Base-by-base conservation (phyloP, 2,329 filamentous ascomycete genomes). In the Beauveria australis region DNA sequence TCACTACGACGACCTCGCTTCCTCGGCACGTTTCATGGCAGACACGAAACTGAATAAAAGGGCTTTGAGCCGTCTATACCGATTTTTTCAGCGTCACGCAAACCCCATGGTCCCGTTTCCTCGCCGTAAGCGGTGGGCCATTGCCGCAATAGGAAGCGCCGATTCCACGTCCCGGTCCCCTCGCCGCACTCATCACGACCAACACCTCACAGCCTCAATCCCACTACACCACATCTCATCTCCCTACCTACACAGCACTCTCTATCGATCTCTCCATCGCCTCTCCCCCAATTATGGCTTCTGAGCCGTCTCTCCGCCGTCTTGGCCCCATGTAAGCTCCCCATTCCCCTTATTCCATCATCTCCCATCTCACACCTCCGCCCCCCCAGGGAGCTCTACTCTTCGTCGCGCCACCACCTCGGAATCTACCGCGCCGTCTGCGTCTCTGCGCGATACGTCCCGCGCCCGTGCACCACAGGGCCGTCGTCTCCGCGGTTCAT, bases 391-490 rank as follows among this genome's bases (percentile, higher is more conserved):
- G 78, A 81, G 63, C 69, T 72, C 44, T 79, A 70, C 64, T 79
- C 75, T 6, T 76, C 79, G 3, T 71, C 76, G 6, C 75, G 79
- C 2, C 78, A 82, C 63, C 66, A 71, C 3, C 67, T 82, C 4
- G 78, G 78, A 37, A 66, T 81, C 49, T 79, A 81, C 65, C 74
- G 74, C 60, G 75, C 76, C 52, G 78, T 83, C 14, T 69, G 72
- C 49, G 72, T 77, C 37, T 77, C 78, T 12, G 75, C 75, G 44
- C 76, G 75, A 43, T 82, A 83, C 52, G 8, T 44, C 24, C 63
- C 63, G 56, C 59, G 67, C 62, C 51, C 52, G 3, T 46, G 22
- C 59, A 30, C 9, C 28, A 10, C 28, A 30, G 28, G 28, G 30
- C 30, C 30, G 30, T 12, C 30, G 9, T 33, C 10, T 3, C 30